phyloP scores from a whole-genome alignment of 2,329 filamentous ascomycete species.

The Sphaceloma murrayae region DNA sequence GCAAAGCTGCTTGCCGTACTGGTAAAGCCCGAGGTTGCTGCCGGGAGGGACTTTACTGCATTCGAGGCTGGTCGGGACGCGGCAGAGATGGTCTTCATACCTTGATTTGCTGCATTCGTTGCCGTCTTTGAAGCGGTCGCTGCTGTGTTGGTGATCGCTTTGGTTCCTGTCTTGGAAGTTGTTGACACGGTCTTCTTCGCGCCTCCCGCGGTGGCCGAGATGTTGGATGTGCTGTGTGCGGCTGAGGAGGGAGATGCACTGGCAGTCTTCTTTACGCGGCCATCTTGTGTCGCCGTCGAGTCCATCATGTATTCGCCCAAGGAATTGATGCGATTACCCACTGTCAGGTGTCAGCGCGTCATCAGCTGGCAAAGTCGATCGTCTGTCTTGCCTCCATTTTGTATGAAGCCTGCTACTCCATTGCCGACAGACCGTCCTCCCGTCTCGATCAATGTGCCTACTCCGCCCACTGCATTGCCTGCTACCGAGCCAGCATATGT shows the following conservation, averaged over 20 bases:
- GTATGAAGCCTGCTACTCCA: slow-evolving; percentile 28
- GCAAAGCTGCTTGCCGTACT: not conserved
- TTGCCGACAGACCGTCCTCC: slow-evolving; percentile 27
- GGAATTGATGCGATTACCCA: slow-evolving; percentile 27
- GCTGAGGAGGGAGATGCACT: slow-evolving; percentile 10
- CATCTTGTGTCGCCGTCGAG: slow-evolving; percentile 27
- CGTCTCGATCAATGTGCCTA: slow-evolving; percentile 28
- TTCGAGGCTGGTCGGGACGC: slow-evolving; percentile 12
- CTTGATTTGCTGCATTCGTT: slow-evolving; percentile 11
- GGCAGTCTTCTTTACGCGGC: slow-evolving; percentile 19
- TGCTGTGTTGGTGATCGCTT: slow-evolving; percentile 12
- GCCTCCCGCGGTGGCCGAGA: slow-evolving; percentile 17
- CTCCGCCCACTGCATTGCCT: slow-evolving; percentile 31
- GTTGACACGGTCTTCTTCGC: slow-evolving; percentile 16
- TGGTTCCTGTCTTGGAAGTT: slow-evolving; percentile 15
- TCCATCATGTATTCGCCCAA: slow-evolving; percentile 28
- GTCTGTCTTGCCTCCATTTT: slow-evolving; percentile 24
- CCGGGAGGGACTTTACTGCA: not conserved
- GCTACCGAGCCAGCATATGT: slow-evolving; percentile 31
- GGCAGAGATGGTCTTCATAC: slow-evolving; percentile 10
- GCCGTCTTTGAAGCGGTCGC: slow-evolving; percentile 7
- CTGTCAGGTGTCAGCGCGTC: not conserved
- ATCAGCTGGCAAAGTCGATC: too few species aligned
- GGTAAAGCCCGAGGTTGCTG: not conserved
- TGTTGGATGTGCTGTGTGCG: slow-evolving; percentile 15